Base-by-base conservation (phyloP, 805 yeast species). In the Kurtzmaniella fragi region DNA sequence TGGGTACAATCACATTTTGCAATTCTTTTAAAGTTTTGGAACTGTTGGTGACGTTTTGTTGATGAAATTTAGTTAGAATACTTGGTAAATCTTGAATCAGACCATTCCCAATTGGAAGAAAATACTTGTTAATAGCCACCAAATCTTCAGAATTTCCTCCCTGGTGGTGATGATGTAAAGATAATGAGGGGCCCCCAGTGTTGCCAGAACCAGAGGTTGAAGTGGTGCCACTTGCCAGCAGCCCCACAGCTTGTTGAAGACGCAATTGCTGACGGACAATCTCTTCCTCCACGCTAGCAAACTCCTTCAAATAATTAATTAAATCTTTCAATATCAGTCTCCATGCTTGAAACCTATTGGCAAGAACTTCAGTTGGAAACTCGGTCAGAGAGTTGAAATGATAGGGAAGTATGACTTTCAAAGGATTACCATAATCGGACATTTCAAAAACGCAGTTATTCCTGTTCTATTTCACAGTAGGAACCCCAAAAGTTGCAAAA, bases 321-420 rank as follows among this genome's bases (percentile, higher is more conserved):
- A 91, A 63, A 28, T 91, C 82, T 44, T 80, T 78, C 41, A 89
- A 80, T 40, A 90, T 78, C 31, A 76, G 73, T 42, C 96, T 71
- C 96, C 97, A 91, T 2, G 95, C 83, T 36, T 80, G 73, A 58
- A 91, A 90, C 45, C 98, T 70, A 23, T 77, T 73, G 2, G 96
- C 93, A 43, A 91, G 67, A 5, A 85, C 77, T 42, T 90, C 97
- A 1, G 97, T 89, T 9, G 98, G 98, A 42, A 51, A 67, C 34
- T 68, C 73, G 23, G 53, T 49, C n/a, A 53, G 58, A 13, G 47
- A 39, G 34, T 46, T 44, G 45, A 67, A 68, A 30, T 54, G 54
- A 49, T 62, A 60, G 20, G 73, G 73, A 32, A 68, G 56, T 14
- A 59, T 45, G 39, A 65, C 71, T 43, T 61, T 61, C 42, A 67